Conservation (phyloP, 2,329 filamentous ascomycete genomes). For the Periconia macrospinosa region DNA sequence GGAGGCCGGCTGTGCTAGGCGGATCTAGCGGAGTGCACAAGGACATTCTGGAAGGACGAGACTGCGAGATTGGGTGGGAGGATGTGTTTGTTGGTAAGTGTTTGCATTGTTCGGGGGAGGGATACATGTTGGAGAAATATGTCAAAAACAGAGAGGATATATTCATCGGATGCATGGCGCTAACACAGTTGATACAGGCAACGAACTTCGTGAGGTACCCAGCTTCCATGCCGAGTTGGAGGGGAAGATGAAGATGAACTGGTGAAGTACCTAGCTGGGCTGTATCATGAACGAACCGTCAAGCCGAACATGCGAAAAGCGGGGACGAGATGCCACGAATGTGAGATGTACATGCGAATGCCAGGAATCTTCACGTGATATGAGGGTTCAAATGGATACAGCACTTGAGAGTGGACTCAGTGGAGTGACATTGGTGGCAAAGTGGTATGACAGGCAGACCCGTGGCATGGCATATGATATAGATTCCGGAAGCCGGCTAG, state of each 20-base stretch:
- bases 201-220: constrained; percentile 69
- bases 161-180: neutral
- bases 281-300: neutral
- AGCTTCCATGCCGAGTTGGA: constrained; percentile 94
- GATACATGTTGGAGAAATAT: neutral
- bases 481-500: neutral
- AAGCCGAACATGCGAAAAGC: neutral
- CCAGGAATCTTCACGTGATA: neutral
- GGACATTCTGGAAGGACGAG: constrained; percentile 82
- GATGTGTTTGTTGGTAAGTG: constrained; percentile 77
- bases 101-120: neutral
- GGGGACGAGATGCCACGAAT: neutral
- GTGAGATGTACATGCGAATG: neutral
- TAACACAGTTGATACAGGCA: constrained; percentile 47
- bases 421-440: neutral
- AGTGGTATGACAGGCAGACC: neutral
- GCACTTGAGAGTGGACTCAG: neutral
- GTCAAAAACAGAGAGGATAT: neutral
- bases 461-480: neutral
- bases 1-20: constrained; percentile 72
- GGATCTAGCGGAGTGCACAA: constrained; percentile 74
- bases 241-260: constrained; percentile 80
- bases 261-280: constrained; percentile 35
- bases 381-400: neutral
- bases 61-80: constrained; percentile 84